Evolutionary conservation across 768 basidiomycete species (phyloP).

Genomic region (Mycena floridula): DNA sequence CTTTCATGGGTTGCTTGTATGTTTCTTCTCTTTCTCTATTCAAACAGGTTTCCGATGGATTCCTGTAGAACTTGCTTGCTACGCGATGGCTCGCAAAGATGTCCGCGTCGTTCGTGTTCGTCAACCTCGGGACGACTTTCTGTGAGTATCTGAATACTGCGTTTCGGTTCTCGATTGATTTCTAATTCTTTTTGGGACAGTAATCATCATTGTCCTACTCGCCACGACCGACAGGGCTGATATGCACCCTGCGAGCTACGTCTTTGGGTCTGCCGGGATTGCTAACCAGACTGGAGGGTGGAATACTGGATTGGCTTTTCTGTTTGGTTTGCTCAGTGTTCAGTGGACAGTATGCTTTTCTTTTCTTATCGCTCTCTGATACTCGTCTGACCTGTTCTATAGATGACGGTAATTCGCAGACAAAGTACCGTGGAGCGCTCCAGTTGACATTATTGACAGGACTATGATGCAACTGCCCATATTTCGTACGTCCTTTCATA

Average conservation of each 20-base stretch:
- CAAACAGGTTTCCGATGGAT: neutral
- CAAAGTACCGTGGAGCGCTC: no score
- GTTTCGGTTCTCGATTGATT: conserved; percentile 1
- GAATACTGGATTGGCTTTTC: conserved; percentile 74
- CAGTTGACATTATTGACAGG: conserved; percentile 32
- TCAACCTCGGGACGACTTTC: conserved; percentile 78
- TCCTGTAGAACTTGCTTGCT: conserved; percentile 55
- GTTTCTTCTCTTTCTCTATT: conserved; percentile 11
- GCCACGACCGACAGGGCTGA: conserved; percentile 65
- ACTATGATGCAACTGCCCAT: conserved; percentile 78
- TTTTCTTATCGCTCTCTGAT: neutral
- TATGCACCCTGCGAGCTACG: conserved; percentile 77
- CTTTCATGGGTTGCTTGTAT: conserved; percentile 66
- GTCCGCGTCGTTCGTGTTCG: conserved; percentile 76
- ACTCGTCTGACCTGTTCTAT: conserved; percentile 11
- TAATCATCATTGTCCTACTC: conserved; percentile 81
- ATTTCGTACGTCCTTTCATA: conserved; percentile 52
- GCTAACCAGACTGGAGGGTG: conserved; percentile 78
- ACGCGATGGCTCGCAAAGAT: conserved; percentile 71
- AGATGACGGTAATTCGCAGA: conserved; percentile 50
- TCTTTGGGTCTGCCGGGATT: conserved; percentile 72
- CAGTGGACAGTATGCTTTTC: conserved; percentile 71
- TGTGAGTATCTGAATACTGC: conserved; percentile 28
- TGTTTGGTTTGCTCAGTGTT: conserved; percentile 80
- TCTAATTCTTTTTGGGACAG: no score